Percentiles rank a stretch among this genome's conserved stretches.
These are phyloP conservation scores for Fusarium pininemorale DNA, from an alignment of 2,329 filamentous ascomycete species.

Conservation along the genomic window DNA sequence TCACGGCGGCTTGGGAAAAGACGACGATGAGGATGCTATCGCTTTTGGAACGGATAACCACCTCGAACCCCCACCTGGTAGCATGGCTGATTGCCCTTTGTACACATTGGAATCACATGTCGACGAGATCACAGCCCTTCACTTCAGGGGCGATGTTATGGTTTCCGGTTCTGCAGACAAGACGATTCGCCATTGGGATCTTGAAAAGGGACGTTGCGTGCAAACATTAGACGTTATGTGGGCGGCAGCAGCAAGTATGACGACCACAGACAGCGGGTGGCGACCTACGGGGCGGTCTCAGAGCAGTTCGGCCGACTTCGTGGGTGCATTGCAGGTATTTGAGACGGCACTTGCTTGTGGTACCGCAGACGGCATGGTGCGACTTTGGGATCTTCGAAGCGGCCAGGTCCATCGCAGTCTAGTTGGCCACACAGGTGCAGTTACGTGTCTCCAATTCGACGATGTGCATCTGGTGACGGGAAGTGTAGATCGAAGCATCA, in stretches of 20 bases:
- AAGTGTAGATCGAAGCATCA: conserved; percentile 89
- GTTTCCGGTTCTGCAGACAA: conserved; percentile 98
- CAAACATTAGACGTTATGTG: conserved; percentile 98
- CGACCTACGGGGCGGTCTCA: conserved; percentile 72
- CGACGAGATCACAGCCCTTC: conserved; percentile 91
- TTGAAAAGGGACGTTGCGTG: conserved; percentile 95
- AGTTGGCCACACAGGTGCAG: conserved; percentile 93
- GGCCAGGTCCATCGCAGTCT: conserved; percentile 97
- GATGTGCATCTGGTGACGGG: conserved; percentile 95
- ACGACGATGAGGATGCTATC: conserved; percentile 72
- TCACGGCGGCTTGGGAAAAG: conserved; percentile 68
- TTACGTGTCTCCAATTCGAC: conserved; percentile 95
- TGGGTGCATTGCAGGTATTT: conserved; percentile 94
- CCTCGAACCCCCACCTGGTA: conserved; percentile 77
- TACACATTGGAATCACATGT: conserved; percentile 90
- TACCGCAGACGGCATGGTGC: conserved; percentile 96
- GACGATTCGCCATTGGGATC: conserved; percentile 96
- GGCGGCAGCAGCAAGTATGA: conserved; percentile 83
- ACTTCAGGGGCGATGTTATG: conserved; percentile 88
- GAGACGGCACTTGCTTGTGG: conserved; percentile 95
- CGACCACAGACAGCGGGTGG: conserved; percentile 72
- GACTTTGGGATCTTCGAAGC: conserved; percentile 94
- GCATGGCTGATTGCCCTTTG: conserved; percentile 89
- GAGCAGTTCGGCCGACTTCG: conserved; percentile 82
- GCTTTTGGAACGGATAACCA: conserved; percentile 77